Conservation (phyloP, 495 filamentous ascomycete genomes). For the Pyronema domesticum region DNA sequence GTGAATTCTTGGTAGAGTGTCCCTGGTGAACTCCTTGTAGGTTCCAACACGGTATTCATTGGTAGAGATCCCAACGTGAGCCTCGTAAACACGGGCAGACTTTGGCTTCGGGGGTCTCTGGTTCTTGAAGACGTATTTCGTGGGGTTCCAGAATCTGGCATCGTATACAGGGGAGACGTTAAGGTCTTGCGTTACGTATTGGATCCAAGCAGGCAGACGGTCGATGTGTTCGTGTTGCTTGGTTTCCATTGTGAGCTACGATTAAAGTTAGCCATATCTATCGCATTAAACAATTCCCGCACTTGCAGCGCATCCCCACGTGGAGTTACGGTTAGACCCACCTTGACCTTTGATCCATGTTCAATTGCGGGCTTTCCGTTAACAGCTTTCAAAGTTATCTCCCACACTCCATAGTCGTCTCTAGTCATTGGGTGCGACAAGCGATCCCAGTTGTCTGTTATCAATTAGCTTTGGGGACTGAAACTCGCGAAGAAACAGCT, state of each 20-base stretch:
- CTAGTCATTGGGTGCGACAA: conserved; percentile 70
- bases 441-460: conserved; percentile 70
- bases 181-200: conserved; percentile 84
- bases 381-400: conserved; percentile 54
- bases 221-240: conserved; percentile 66
- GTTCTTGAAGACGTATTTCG: conserved; percentile 67
- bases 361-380: conserved; percentile 62
- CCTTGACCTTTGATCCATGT: conserved; percentile 91
- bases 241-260: conserved; percentile 66
- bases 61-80: conserved; percentile 92
- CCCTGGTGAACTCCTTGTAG: conserved; percentile 91
- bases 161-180: conserved; percentile 78
- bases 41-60: conserved; percentile 74
- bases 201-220: conserved; percentile 89
- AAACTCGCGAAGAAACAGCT: neutral
- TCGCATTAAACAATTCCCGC: conserved; percentile 1
- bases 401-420: conserved; percentile 72
- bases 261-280: neutral
- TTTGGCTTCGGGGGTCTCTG: conserved; percentile 63
- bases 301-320: neutral
- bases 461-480: conserved; percentile 1
- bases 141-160: conserved; percentile 89
- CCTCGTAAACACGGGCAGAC: conserved; percentile 85
- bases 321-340: conserved; percentile 21
- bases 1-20: conserved; percentile 80